Evolutionary conservation across 805 yeast genomes (phyloP).

Genomic region (Lipomyces spencermartinsiae): DNA sequence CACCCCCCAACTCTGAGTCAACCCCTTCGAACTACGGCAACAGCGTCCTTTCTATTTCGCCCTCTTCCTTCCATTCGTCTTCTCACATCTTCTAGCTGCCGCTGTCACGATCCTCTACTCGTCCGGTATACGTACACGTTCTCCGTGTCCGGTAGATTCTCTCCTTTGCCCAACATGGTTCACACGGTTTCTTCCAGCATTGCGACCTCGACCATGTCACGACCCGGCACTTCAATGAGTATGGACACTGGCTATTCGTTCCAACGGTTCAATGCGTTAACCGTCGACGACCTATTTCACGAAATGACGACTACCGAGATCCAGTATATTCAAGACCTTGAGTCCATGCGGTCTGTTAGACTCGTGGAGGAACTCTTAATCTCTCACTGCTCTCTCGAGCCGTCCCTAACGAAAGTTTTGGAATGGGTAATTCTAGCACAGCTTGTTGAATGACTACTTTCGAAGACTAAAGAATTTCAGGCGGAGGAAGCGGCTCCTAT

Average conservation of each 20-base stretch:
- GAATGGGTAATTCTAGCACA: conserved; percentile 23
- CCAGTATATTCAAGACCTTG: conserved; percentile 29
- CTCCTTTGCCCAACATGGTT: conserved; percentile 4
- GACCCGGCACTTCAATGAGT: conserved; percentile 6
- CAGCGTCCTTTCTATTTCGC: no score
- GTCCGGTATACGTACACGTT: background rate
- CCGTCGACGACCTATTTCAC: conserved; percentile 34
- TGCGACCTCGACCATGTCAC: conserved; percentile 1
- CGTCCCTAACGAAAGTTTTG: conserved; percentile 24
- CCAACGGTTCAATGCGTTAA: conserved; percentile 26
- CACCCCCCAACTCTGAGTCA: no score
- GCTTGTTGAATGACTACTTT: background rate
- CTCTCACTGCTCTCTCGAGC: conserved; percentile 26
- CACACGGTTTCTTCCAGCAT: conserved; percentile 13
- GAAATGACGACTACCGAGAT: conserved; percentile 30
- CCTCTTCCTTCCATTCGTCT: no score
- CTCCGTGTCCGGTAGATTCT: background rate
- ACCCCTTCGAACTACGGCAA: no score
- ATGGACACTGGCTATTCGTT: background rate
- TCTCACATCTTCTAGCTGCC: background rate
- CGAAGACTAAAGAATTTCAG: conserved; percentile 10
- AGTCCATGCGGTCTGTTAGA: conserved; percentile 22
- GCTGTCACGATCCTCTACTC: background rate
- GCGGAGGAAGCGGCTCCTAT: conserved; percentile 38
- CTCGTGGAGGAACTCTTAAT: conserved; percentile 29